Evolutionary conservation across 345 rosid species (phyloP).

Genomic region (Lepidium africanum): DNA sequence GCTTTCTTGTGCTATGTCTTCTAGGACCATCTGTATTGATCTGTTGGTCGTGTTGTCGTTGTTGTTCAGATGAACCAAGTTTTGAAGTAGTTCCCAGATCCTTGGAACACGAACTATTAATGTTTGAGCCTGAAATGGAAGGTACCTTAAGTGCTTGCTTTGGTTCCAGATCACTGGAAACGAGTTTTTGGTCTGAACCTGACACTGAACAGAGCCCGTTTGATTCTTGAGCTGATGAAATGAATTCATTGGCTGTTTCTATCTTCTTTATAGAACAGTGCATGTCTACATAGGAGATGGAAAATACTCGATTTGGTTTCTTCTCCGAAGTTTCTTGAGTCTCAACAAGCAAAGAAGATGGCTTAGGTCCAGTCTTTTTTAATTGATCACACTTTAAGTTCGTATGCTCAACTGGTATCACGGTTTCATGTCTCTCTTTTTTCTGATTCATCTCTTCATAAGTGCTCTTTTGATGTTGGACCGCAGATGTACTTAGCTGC

Average conservation of each 20-base stretch:
- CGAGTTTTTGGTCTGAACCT: constrained; percentile 4
- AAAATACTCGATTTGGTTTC: constrained; percentile 8
- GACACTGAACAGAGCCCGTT: constrained; percentile 7
- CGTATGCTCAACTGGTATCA: constrained; percentile 1
- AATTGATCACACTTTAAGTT: constrained; percentile 17
- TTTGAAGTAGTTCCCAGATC: constrained; percentile 5
- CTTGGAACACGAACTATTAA: not conserved
- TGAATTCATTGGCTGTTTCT: constrained; percentile 9
- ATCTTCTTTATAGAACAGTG: constrained; percentile 10
- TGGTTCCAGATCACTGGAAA: constrained; percentile 1
- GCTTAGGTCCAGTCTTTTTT: constrained; percentile 15
- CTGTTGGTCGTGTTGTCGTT: constrained; percentile 10
- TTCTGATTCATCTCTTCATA: constrained; percentile 13
- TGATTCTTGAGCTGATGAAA: constrained; percentile 21
- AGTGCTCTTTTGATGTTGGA: constrained; percentile 6
- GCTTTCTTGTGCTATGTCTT: constrained; percentile 67
- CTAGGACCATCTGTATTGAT: constrained; percentile 26
- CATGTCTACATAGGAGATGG: not conserved
- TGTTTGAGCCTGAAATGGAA: not conserved
- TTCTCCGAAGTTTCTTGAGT: constrained; percentile 18
- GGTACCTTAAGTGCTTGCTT: constrained; percentile 16
- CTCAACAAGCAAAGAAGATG: constrained; percentile 27
- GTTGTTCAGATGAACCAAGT: constrained; percentile 16
- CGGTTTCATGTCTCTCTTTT: constrained; percentile 20
- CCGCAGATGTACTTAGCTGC: constrained; percentile 16